Conservation (phyloP, 2,329 filamentous ascomycete genomes). For the Furcasterigmium sp. region DNA sequence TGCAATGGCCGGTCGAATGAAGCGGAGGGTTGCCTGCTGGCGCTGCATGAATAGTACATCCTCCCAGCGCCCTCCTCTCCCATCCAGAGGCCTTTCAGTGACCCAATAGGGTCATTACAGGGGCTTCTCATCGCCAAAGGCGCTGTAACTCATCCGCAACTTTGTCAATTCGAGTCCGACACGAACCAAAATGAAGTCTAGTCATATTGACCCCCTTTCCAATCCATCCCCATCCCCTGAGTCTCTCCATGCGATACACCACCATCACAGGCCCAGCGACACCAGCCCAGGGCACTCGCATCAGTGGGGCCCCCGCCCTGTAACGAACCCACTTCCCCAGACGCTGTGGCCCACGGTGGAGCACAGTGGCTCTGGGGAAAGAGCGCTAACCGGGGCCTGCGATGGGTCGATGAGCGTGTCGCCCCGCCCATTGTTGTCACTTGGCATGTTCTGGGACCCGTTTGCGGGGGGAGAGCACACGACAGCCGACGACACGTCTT, state of each 20-base stretch:
- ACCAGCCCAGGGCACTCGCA: not conserved
- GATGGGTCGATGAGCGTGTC: not conserved
- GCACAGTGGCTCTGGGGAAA: conserved; percentile 9
- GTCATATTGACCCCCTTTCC: no score
- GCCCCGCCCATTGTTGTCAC: not conserved
- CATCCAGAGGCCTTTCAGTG: not conserved
- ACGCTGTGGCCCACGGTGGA: conserved; percentile 7
- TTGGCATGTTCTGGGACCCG: not conserved
- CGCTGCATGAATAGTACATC: no score
- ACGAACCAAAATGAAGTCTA: no score
- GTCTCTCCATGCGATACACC: no score
- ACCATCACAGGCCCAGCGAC: no score
- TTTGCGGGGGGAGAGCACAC: not conserved
- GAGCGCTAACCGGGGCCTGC: conserved; percentile 7
- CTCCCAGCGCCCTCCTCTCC: no score
- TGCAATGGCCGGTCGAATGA: no score
- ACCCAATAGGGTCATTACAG: not conserved
- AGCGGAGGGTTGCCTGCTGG: no score
- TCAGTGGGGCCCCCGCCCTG: conserved; percentile 5
- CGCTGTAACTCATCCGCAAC: no score
- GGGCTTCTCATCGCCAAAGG: not conserved
- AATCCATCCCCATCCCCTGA: no score
- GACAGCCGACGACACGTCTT: not conserved
- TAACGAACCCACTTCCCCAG: conserved; percentile 13
- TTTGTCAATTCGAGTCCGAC: no score